Evolutionary conservation across 805 yeast species (phyloP).

Genomic region (Lachancea sp.): DNA sequence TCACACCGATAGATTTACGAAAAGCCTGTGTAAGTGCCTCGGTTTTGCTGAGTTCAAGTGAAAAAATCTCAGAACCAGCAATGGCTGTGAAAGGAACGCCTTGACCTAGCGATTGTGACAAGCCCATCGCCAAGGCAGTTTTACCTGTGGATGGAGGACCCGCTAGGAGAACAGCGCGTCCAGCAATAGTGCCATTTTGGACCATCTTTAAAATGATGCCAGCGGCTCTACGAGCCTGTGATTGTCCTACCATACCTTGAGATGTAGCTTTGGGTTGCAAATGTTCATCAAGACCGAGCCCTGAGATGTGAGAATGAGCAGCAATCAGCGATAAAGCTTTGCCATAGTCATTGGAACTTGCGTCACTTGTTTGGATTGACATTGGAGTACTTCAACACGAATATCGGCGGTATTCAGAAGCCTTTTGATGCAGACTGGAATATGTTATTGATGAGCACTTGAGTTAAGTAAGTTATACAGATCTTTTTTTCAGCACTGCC

Average conservation of each 20-base stretch:
- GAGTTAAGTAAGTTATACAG: too few relatives aligned
- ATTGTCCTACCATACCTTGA: conserved; percentile 98
- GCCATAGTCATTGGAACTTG: conserved; percentile 37
- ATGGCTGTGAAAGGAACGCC: conserved; percentile 90
- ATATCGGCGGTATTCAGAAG: too few relatives aligned
- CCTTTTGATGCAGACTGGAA: too few relatives aligned
- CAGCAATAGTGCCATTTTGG: conserved; percentile 91
- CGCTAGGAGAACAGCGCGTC: conserved; percentile 89
- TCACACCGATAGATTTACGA: conserved; percentile 90
- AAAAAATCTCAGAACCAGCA: conserved; percentile 90
- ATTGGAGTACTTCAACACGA: conserved; percentile 15
- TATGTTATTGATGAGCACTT: too few relatives aligned
- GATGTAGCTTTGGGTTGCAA: conserved; percentile 72
- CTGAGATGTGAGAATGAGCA: conserved; percentile 97
- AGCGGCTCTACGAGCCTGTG: conserved; percentile 91
- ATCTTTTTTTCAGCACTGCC: neutral
- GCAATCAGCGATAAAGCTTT: conserved; percentile 77
- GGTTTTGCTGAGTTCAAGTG: conserved; percentile 88
- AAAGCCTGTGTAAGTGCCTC: conserved; percentile 96
- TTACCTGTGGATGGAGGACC: conserved; percentile 99
- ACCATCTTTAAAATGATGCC: conserved; percentile 92
- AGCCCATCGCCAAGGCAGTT: conserved; percentile 96
- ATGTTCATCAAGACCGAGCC: conserved; percentile 91
- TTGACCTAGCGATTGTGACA: conserved; percentile 60
- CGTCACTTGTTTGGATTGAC: conserved; percentile 39